phyloP scores from a whole-genome alignment of 495 filamentous ascomycete genomes.

The Cercophora sp. region DNA sequence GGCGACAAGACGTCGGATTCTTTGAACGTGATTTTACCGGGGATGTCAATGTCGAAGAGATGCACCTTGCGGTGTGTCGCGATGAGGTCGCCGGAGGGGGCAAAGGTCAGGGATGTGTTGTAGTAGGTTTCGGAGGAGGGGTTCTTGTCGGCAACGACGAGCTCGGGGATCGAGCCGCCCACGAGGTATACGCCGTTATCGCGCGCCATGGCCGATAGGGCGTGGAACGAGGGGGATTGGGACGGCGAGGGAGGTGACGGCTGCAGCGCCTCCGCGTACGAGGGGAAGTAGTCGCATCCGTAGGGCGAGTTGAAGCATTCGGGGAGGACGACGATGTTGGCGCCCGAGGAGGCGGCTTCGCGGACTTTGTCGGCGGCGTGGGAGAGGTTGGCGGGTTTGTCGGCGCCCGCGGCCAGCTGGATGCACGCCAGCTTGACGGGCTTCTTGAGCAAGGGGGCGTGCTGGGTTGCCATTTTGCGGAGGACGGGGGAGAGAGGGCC shows the following conservation, averaged over 20 bases:
- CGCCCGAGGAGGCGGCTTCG: slow-evolving; percentile 71
- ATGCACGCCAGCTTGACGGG: slow-evolving; percentile 78
- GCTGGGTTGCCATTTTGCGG: slow-evolving; percentile 49
- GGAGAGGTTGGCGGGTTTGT: slow-evolving; percentile 80
- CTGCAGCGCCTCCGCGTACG: slow-evolving; percentile 84
- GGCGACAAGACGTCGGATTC: slow-evolving; percentile 86
- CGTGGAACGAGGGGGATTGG: slow-evolving; percentile 78
- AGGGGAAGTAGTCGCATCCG: slow-evolving; percentile 83
- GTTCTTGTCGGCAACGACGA: slow-evolving; percentile 36
- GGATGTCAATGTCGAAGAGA: slow-evolving; percentile 99
- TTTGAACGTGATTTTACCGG: slow-evolving; percentile 84
- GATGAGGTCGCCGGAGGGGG: slow-evolving; percentile 69
- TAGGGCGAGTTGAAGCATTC: slow-evolving; percentile 99
- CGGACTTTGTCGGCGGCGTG: slow-evolving; percentile 78
- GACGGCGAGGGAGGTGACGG: slow-evolving; percentile 68
- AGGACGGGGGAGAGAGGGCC: too few species aligned
- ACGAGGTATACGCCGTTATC: slow-evolving; percentile 76
- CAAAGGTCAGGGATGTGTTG: slow-evolving; percentile 86
- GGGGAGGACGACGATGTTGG: slow-evolving; percentile 66
- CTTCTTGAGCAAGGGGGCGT: slow-evolving; percentile 58
- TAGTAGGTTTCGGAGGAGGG: slow-evolving; percentile 58
- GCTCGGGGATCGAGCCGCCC: slow-evolving; percentile 90
- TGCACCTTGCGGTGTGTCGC: slow-evolving; percentile 90
- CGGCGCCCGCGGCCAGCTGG: slow-evolving; percentile 72
- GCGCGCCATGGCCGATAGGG: slow-evolving; percentile 70